Conservation (phyloP, 1,284 basidiomycete species). For the Marasmius sp. region DNA sequence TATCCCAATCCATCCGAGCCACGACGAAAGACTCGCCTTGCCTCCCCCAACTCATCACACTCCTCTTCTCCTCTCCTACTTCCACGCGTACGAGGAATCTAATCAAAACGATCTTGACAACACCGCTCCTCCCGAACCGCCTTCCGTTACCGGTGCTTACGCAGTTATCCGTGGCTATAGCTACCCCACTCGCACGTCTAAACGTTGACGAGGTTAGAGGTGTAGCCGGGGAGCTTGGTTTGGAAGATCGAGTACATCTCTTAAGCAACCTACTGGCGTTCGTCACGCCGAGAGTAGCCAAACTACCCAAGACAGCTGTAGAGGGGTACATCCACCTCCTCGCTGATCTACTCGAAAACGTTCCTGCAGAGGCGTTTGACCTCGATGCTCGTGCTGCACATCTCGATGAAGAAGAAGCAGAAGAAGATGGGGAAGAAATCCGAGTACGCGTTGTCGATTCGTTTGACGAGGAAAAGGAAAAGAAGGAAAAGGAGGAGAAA, state of each 20-base stretch:
- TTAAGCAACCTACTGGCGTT: slow-evolving; percentile 13
- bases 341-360: slow-evolving; percentile 60
- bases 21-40: too few species aligned
- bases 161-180: too few species aligned
- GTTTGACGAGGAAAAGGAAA: slow-evolving; percentile 25
- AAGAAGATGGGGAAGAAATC: slow-evolving; percentile 20
- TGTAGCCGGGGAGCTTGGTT: too few species aligned
- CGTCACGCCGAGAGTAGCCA: slow-evolving; percentile 14
- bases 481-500: slow-evolving; percentile 11
- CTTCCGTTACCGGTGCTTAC: too few species aligned
- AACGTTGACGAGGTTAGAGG: too few species aligned
- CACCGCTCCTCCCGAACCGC: too few species aligned
- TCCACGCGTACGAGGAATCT: too few species aligned
- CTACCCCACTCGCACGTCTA: too few species aligned
- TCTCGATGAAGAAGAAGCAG: slow-evolving; percentile 38
- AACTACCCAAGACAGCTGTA: slow-evolving; percentile 12
- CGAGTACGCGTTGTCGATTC: slow-evolving; percentile 37
- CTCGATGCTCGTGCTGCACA: slow-evolving; percentile 28
- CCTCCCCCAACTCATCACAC: too few species aligned
- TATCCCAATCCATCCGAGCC: too few species aligned
- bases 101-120: too few species aligned
- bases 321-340: slow-evolving; percentile 55
- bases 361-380: slow-evolving; percentile 56
- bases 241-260: slow-evolving; percentile 6
- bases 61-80: too few species aligned